Conservation (phyloP, 495 filamentous ascomycete species). For the Staphylotrichum longicolle region DNA sequence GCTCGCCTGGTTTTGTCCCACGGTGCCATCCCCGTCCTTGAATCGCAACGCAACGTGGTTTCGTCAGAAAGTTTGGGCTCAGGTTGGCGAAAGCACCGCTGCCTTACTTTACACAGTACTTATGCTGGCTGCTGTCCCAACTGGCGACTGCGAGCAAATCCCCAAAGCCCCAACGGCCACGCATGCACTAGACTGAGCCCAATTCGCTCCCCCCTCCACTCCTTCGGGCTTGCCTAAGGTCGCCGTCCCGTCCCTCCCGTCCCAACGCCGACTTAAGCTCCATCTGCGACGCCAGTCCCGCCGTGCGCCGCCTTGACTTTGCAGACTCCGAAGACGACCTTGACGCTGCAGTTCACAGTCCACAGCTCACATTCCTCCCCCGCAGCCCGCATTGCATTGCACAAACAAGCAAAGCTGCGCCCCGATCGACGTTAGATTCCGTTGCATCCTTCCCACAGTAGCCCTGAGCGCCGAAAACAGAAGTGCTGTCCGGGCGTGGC, state of each 20-base stretch:
- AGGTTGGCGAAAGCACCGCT: not conserved
- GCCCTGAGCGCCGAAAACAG: not conserved
- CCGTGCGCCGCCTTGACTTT: not conserved
- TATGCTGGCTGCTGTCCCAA: not conserved
- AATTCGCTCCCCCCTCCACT: not conserved
- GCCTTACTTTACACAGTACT: not conserved
- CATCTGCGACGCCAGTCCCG: not conserved
- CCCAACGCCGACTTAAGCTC: constrained; percentile 6
- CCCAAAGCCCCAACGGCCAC: not conserved
- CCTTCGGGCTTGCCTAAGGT: not conserved
- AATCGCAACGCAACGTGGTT: not conserved
- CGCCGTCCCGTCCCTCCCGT: not conserved
- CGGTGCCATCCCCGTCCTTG: not conserved
- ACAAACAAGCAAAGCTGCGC: not conserved
- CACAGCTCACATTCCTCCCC: not conserved
- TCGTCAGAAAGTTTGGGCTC: not conserved
- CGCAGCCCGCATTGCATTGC: not conserved
- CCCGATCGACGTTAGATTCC: not conserved
- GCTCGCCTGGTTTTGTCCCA: not conserved
- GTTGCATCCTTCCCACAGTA: not conserved
- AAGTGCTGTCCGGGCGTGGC: constrained; percentile 6
- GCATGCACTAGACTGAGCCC: constrained; percentile 5
- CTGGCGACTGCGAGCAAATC: not conserved
- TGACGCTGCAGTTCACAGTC: not conserved
- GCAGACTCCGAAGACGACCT: not conserved